phyloP scores from a whole-genome alignment of 2,329 filamentous ascomycete species.

The Dothideomycetes sp. region DNA sequence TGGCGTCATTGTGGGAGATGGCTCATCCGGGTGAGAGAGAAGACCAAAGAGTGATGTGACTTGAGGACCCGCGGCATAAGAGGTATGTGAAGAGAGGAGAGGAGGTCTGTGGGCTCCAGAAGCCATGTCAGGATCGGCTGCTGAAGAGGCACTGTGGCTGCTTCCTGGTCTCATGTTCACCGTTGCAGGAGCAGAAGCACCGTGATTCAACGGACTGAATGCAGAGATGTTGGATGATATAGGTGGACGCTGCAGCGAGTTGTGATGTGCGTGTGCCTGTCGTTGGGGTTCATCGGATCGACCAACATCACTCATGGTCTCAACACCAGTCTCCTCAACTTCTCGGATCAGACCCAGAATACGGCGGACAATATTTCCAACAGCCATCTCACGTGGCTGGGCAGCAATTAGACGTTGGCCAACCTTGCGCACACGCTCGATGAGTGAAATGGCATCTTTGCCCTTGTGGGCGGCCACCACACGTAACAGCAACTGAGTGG shows the following conservation, averaged over 20 bases:
- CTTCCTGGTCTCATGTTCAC: constrained; percentile 6
- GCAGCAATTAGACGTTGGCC: constrained; percentile 71
- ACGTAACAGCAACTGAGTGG: constrained; percentile 76
- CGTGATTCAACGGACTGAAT: constrained; percentile 39
- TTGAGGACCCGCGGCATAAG: constrained; percentile 49
- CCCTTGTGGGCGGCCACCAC: constrained; percentile 77
- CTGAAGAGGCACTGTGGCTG: constrained; percentile 1
- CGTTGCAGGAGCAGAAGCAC: constrained; percentile 24
- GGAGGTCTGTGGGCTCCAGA: constrained; percentile 42
- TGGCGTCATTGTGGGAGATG: constrained; percentile 40
- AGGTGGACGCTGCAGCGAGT: constrained; percentile 28
- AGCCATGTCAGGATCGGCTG: constrained; percentile 3
- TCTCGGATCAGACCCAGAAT: constrained; percentile 86
- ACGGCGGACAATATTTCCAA: constrained; percentile 87
- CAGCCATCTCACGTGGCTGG: constrained; percentile 81
- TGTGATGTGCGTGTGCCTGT: constrained; percentile 21
- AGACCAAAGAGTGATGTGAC: constrained; percentile 79
- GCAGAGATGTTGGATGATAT: constrained; percentile 36
- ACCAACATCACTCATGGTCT: constrained; percentile 52
- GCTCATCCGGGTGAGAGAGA: constrained; percentile 56
- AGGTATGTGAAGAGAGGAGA: constrained; percentile 52
- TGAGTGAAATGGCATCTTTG: constrained; percentile 65
- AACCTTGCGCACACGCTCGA: constrained; percentile 69
- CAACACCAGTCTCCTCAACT: constrained; percentile 73
- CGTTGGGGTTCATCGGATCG: constrained; percentile 21